These are phyloP conservation scores for Rhinocladiella mackenziei DNA, from an alignment of 2,329 filamentous ascomycete genomes.

Conservation along the genomic window DNA sequence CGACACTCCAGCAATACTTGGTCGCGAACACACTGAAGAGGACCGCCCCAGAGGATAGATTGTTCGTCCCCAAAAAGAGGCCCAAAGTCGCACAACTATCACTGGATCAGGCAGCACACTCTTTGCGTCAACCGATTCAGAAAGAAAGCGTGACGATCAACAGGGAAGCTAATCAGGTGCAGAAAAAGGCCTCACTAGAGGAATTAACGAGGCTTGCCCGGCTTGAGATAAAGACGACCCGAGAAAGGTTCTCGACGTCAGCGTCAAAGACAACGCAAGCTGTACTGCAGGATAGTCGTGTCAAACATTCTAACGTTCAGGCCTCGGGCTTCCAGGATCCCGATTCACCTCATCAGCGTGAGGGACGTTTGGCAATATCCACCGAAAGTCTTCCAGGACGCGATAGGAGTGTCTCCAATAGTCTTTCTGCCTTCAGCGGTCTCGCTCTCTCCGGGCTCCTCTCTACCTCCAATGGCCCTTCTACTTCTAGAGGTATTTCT, in stretches of 20 bases:
- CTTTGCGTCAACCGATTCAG: background rate
- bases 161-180: background rate
- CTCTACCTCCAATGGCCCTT: too few relatives aligned
- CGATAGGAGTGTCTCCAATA: too few relatives aligned
- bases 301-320: too few relatives aligned
- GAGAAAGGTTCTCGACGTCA: background rate
- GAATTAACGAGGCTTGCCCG: conserved; percentile 6
- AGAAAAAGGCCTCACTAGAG: conserved; percentile 1
- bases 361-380: too few relatives aligned
- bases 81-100: background rate
- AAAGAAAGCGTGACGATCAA: background rate
- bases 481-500: too few relatives aligned
- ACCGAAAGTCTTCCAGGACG: too few relatives aligned
- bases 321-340: too few relatives aligned
- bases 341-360: too few relatives aligned
- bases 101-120: background rate
- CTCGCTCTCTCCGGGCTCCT: too few relatives aligned
- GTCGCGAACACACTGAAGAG: conserved; percentile 7
- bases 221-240: background rate
- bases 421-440: too few relatives aligned
- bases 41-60: background rate
- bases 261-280: background rate
- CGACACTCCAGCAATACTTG: background rate
- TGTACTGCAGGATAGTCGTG: too few relatives aligned
- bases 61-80: conserved; percentile 9